Evolutionary conservation across 2,329 filamentous ascomycete genomes (phyloP).

Genomic region (Beauveria rudraprayagi): DNA sequence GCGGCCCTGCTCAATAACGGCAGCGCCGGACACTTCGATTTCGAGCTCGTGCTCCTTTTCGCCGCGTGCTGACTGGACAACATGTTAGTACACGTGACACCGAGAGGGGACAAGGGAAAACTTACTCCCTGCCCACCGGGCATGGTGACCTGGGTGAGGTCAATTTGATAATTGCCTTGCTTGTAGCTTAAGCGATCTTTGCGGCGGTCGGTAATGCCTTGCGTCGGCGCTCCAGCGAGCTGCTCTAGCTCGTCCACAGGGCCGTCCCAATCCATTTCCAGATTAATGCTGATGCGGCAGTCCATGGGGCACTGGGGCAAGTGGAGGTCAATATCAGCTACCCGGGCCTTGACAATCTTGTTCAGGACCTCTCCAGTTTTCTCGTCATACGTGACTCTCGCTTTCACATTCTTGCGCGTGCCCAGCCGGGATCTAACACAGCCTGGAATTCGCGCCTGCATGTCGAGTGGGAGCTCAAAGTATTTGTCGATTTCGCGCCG

Average conservation of each 20-base stretch:
- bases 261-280: conserved; percentile 84
- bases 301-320: conserved; percentile 73
- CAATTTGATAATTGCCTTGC: conserved; percentile 81
- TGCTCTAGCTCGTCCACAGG: conserved; percentile 48
- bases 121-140: conserved; percentile 30
- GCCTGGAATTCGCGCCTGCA: conserved; percentile 54
- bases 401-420: conserved; percentile 34
- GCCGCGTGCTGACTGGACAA: conserved; percentile 21
- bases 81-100: conserved; percentile 8
- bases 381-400: conserved; percentile 67
- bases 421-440: conserved; percentile 53
- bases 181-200: conserved; percentile 91
- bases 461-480: conserved; percentile 59
- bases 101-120: not conserved
- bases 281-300: conserved; percentile 86
- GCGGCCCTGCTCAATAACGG: conserved; percentile 58
- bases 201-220: conserved; percentile 52
- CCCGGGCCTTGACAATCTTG: conserved; percentile 86
- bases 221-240: conserved; percentile 26
- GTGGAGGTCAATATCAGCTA: conserved; percentile 81
- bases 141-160: conserved; percentile 81
- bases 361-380: conserved; percentile 61
- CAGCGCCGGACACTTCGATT: conserved; percentile 59
- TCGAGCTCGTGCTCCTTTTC: conserved; percentile 75
- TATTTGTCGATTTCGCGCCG: conserved; percentile 77